Base-by-base conservation (phyloP, 2,329 filamentous ascomycete species). In the Onygenales sp. region DNA sequence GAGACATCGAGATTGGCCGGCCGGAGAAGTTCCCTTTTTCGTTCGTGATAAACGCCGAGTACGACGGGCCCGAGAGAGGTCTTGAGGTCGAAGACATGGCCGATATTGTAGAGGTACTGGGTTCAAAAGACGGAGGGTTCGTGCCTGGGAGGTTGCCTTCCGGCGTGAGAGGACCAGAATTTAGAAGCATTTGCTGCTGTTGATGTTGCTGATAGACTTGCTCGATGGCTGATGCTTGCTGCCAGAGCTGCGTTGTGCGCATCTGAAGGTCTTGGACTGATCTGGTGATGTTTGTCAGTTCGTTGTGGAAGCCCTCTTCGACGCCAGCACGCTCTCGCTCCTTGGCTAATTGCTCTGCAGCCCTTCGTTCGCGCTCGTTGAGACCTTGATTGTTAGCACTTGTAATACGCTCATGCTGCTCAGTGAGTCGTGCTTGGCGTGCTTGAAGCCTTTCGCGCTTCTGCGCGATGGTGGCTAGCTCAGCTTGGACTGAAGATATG, bases 341-440 rank as follows among this genome's bases (percentile, higher is more conserved):
- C 55, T 70, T 67, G 17, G 72, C 71, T 53, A 69, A 68, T 49
- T 74, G 72, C 55, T 76, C 73, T 2, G 73, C 74, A 36, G 73
- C 70, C 47, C 71, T 73, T 34, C 73, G 70, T 58, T 76, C 78
- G 61, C 78, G 75, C 58, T 78, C 78, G 50, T 78, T 77, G 51
- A 79, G 71, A 6, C 76, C 77, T 59, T 81, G 77, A n/a, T 70
- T 72, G 60, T 82, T 83, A 63, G 79, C 79, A 42, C 76, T 74
- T 39, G 77, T 71, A 52, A 84, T 77, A 52, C 78, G 75, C 54
- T 83, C 79, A 61, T 82, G 76, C 66, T 85, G 81, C 61, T 83
- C 80, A 49, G 78, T 78, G 51, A 84, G 74, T 61, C 81, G 79
- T 39, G 73, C 72, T 53, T 77, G 77, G 49, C 82, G 79, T 53